A percentile compares a stretch with the other conserved stretches of the same genome.
These are phyloP conservation scores for Theobroma grandiflorum DNA, from an alignment of 441 rosid genomes.

Conservation along the genomic window DNA sequence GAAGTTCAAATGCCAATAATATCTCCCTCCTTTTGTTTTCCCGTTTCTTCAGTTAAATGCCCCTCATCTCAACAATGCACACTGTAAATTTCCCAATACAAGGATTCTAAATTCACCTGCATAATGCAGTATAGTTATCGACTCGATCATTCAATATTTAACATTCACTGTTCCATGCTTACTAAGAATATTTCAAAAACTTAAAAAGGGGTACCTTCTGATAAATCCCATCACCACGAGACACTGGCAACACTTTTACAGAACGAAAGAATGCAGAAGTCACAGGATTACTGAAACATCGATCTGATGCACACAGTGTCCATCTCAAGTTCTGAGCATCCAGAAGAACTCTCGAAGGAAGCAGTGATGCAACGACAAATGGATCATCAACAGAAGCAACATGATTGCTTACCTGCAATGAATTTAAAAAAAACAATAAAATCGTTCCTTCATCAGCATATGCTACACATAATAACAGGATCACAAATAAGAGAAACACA, in stretches of 20 bases:
- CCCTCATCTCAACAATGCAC: not conserved
- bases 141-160: not conserved
- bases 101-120: not conserved
- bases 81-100: not conserved
- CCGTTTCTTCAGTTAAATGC: not conserved
- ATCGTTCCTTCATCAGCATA: not conserved
- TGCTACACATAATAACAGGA: not conserved
- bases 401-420: slow-evolving; percentile 87
- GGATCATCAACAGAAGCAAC: slow-evolving; percentile 97
- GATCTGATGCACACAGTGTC: slow-evolving; percentile 95
- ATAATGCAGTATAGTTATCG: not conserved
- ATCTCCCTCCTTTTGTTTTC: not conserved
- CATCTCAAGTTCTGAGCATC: slow-evolving; percentile 90
- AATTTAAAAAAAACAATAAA: not conserved
- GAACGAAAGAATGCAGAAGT: slow-evolving; percentile 85
- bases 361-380: slow-evolving; percentile 84
- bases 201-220: slow-evolving; percentile 68
- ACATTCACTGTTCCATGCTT: not conserved
- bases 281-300: slow-evolving; percentile 89
- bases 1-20: not conserved
- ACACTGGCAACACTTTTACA: slow-evolving; percentile 89
- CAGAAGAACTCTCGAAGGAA: slow-evolving; percentile 76
- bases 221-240: slow-evolving; percentile 95
- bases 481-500: not conserved
- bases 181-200: not conserved